phyloP scores from a whole-genome alignment of 2,329 filamentous ascomycete genomes.

The Paecilomyces fulvus region DNA sequence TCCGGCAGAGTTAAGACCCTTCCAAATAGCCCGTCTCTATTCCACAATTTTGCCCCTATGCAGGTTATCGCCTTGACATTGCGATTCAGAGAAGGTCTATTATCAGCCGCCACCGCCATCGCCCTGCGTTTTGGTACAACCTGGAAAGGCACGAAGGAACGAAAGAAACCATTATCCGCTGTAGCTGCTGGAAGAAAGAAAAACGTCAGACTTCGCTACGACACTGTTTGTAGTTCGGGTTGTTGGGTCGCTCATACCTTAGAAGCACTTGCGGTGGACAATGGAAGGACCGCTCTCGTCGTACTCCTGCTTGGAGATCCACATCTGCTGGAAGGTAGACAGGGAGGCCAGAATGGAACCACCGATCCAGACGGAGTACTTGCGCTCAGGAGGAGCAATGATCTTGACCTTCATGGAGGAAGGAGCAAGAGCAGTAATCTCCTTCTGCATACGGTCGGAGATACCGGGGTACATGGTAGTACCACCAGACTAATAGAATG shows the following conservation, averaged over 20 bases:
- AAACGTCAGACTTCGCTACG: not conserved
- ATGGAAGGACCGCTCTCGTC: slow-evolving; percentile 99
- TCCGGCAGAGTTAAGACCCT: slow-evolving; percentile 13
- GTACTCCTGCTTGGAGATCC: slow-evolving; percentile 99
- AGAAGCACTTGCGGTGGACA: slow-evolving; percentile 99
- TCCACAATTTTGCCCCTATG: slow-evolving; percentile 31
- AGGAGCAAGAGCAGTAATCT: slow-evolving; percentile 97
- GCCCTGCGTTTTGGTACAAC: slow-evolving; percentile 35
- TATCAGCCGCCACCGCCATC: slow-evolving; percentile 27
- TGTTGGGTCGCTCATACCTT: slow-evolving; percentile 47
- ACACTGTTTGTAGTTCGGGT: not conserved
- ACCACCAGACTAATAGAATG: slow-evolving; percentile 74
- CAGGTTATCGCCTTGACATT: slow-evolving; percentile 32
- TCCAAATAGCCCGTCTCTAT: slow-evolving; percentile 28
- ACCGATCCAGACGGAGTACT: slow-evolving; percentile 99
- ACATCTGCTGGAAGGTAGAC: slow-evolving; percentile 99
- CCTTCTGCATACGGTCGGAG: slow-evolving; percentile 99
- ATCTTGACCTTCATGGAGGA: slow-evolving; percentile 99
- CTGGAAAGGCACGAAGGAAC: slow-evolving; percentile 30
- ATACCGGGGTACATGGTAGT: slow-evolving; percentile 99
- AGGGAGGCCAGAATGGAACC: slow-evolving; percentile 99
- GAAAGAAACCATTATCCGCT: slow-evolving; percentile 19
- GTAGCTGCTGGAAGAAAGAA: slow-evolving; percentile 2
- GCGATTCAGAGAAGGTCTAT: slow-evolving; percentile 30
- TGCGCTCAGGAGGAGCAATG: slow-evolving; percentile 98